Evolutionary conservation across 2,329 filamentous ascomycete species (phyloP).

Genomic region (Cladophialophora chaetospira): DNA sequence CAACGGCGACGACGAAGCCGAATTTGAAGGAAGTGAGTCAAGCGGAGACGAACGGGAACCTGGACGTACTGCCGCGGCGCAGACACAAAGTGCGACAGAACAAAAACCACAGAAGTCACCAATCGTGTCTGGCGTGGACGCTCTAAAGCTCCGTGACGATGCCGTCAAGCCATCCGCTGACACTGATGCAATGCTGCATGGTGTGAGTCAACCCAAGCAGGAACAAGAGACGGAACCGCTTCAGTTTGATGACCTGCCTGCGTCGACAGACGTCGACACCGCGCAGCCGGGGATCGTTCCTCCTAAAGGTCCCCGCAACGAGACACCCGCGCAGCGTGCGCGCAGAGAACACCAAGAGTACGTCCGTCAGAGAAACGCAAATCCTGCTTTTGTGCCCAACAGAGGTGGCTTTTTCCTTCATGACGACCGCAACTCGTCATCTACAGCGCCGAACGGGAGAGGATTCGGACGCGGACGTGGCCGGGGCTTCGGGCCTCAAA

Average conservation of each 20-base stretch:
- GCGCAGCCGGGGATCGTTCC: constrained; percentile 22
- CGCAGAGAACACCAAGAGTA: constrained; percentile 90
- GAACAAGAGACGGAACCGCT: constrained; percentile 47
- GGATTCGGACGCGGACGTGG: constrained; percentile 67
- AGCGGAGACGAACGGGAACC: constrained; percentile 53
- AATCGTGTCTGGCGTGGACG: background rate
- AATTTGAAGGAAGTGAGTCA: constrained; percentile 60
- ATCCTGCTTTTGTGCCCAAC: constrained; percentile 92
- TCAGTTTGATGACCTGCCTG: constrained; percentile 52
- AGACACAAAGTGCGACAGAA: background rate
- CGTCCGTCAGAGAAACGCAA: constrained; percentile 80
- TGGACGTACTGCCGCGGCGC: constrained; percentile 23
- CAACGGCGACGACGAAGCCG: constrained; percentile 60
- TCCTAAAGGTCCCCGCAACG: constrained; percentile 46
- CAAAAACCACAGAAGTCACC: background rate
- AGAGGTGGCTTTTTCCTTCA: constrained; percentile 97
- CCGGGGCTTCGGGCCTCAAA: constrained; percentile 57
- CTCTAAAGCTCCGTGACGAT: background rate
- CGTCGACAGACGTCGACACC: constrained; percentile 5
- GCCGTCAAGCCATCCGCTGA: constrained; percentile 43
- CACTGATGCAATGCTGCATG: constrained; percentile 64
- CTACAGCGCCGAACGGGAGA: constrained; percentile 54
- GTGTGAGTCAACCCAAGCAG: constrained; percentile 52
- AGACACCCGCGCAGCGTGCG: constrained; percentile 68
- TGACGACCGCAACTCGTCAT: constrained; percentile 69